Conservation (phyloP, 176 grass and related monocot species). For the Ananas comosus region DNA sequence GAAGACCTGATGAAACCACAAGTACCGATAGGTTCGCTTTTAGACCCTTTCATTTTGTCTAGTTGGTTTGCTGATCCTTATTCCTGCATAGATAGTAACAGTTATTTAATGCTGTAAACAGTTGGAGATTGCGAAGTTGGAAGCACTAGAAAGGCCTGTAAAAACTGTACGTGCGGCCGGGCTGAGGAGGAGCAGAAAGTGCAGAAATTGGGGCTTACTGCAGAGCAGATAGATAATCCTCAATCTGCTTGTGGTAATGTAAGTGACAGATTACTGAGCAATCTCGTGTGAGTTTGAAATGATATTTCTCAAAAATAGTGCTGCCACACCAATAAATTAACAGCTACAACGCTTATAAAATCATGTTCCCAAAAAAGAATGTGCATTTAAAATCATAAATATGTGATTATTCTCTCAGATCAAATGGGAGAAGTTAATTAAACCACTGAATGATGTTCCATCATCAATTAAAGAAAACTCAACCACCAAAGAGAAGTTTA, state of each 20-base stretch:
- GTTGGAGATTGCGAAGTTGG: slow-evolving; percentile 85
- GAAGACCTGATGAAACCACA: slow-evolving; percentile 93
- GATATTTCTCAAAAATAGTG: too few relatives aligned
- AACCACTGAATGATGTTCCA: too few relatives aligned
- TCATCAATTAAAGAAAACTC: too few relatives aligned
- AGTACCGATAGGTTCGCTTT: slow-evolving; percentile 55
- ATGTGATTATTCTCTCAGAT: too few relatives aligned
- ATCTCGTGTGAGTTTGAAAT: neutral
- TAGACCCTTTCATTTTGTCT: neutral
- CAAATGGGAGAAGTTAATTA: too few relatives aligned
- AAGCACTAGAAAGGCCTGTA: slow-evolving; percentile 79
- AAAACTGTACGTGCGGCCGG: slow-evolving; percentile 84
- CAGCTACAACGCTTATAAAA: too few relatives aligned
- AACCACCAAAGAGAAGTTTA: too few relatives aligned
- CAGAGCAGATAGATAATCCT: slow-evolving; percentile 78
- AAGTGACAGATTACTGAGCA: slow-evolving; percentile 14
- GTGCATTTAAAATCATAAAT: too few relatives aligned
- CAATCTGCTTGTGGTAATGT: slow-evolving; percentile 90
- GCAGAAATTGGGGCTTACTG: slow-evolving; percentile 62
- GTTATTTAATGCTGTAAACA: slow-evolving; percentile 13
- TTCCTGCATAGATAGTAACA: neutral
- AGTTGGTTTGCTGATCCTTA: neutral
- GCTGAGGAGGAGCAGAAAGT: slow-evolving; percentile 79
- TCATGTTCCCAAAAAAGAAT: too few relatives aligned
- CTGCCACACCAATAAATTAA: too few relatives aligned